Evolutionary conservation across 768 basidiomycete species (phyloP), one percentile per base, ranked within the genome.

Genomic region (Leccinellum albellum): DNA sequence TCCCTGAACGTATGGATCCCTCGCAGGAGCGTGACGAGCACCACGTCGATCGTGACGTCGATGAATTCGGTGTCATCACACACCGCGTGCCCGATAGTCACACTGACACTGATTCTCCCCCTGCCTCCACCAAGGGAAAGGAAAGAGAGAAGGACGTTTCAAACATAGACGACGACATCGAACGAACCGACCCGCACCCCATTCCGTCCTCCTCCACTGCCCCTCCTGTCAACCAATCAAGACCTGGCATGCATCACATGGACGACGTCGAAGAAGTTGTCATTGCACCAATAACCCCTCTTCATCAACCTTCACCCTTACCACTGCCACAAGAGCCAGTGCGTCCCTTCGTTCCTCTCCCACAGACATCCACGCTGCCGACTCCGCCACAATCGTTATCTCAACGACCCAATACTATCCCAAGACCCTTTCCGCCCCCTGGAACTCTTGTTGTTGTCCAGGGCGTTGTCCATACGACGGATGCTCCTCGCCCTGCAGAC

Each of bases 381-480:
- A 52, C 61, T 37, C 64, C 61, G 49, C 46, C 70, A 47, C 63
- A 70, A 23, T 58, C 66, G 50, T 55, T 64, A 33, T 50, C 68
- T 31, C 65, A 69, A 28, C 64, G 62, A 13, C 42, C 55, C 21
- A 72, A 50, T 37, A 49, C 24, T 47, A 54, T 20, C 40, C 61
- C 58, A n/a, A 74, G 81, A 21, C 78, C 79, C 54, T 88, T 88
- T 66, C 87, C 87, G 33, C 84, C 87, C 0, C 84, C 88, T 0
- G 88, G 89, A 14, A 89, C 89, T 3, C 78, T 91, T 3, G 89
- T 91, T 24, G 87, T 91, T 33, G 89, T 91, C 0, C 89, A 91
- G 70, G 89, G 89, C 50, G 88, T 90, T 40, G 88, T 90, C 1
- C 88, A 90, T 60, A 89, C 88, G 1, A 85, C 86, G 4, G 88